Conservation (phyloP, 805 yeast genomes). For the Wickerhamomyces ciferrii region DNA sequence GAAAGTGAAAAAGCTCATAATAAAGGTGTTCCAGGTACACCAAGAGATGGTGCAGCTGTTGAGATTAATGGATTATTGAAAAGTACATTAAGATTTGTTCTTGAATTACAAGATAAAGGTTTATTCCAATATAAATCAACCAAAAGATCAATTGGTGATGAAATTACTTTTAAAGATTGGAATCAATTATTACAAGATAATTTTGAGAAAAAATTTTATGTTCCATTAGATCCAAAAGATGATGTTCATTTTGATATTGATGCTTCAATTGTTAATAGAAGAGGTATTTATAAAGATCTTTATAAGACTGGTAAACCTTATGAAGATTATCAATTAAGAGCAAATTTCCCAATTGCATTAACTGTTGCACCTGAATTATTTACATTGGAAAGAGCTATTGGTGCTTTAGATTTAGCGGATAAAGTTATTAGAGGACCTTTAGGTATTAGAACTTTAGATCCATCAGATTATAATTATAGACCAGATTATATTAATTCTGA, state of each 20-base stretch:
- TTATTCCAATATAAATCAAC: slow-evolving; percentile 56
- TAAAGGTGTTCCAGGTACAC: slow-evolving; percentile 95
- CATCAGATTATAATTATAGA: slow-evolving; percentile 85
- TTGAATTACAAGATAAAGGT: slow-evolving; percentile 47
- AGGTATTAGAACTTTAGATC: slow-evolving; percentile 91
- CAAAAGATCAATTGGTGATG: slow-evolving; percentile 51
- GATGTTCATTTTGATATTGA: slow-evolving; percentile 63
- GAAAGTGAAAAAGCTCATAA: slow-evolving; percentile 80
- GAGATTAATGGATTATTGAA: slow-evolving; percentile 88
- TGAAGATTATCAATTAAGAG: slow-evolving; percentile 91
- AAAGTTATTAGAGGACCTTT: slow-evolving; percentile 74
- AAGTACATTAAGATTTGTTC: slow-evolving; percentile 77
- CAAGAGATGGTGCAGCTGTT: slow-evolving; percentile 94
- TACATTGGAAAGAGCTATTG: slow-evolving; percentile 49
- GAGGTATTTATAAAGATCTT: slow-evolving; percentile 92
- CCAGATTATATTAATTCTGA: slow-evolving; percentile 82
- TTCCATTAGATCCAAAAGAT: slow-evolving; percentile 61
- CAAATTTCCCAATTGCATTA: slow-evolving; percentile 91
- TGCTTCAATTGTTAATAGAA: slow-evolving; percentile 64
- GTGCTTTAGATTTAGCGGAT: slow-evolving; percentile 74
- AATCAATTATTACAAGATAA: slow-evolving; percentile 58
- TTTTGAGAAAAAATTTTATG: slow-evolving; percentile 75
- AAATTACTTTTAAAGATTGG: slow-evolving; percentile 64
- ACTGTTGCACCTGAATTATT: slow-evolving; percentile 94
- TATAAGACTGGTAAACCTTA: slow-evolving; percentile 77